Evolutionary conservation across 441 rosid genomes (phyloP).

Genomic region (Arabidopsis lyrata): DNA sequence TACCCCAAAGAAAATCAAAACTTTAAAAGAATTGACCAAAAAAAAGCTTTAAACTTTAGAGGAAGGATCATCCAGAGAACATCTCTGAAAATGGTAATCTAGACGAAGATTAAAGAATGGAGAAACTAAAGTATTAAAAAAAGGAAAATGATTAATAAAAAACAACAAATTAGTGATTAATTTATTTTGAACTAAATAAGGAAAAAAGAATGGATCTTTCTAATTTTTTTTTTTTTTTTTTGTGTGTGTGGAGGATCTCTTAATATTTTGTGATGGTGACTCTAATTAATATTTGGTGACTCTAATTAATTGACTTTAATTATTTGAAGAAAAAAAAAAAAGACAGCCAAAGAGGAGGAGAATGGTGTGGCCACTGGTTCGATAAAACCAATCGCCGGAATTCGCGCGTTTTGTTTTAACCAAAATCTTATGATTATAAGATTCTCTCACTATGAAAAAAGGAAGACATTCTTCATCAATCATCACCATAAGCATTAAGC

Average conservation of each 20-base stretch:
- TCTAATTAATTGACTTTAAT: constrained; percentile 16
- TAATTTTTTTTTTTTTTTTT: neutral
- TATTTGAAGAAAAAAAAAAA: neutral
- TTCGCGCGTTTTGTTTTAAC: constrained; percentile 33
- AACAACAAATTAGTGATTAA: constrained; percentile 29
- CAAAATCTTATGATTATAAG: constrained; percentile 26
- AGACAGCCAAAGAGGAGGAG: neutral
- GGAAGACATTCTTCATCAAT: constrained; percentile 32
- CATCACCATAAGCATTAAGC: neutral
- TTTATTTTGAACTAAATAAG: constrained; percentile 7
- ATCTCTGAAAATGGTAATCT: constrained; percentile 18
- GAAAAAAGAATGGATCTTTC: constrained; percentile 31
- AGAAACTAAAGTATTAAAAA: neutral
- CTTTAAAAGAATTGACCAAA: constrained; percentile 3
- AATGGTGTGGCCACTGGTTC: constrained; percentile 33
- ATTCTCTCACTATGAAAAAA: neutral
- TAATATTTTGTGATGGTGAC: constrained; percentile 32
- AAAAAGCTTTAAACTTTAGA: constrained; percentile 3
- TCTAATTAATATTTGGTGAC: constrained; percentile 28
- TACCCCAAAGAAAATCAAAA: constrained; percentile 5
- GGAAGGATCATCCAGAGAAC: constrained; percentile 23
- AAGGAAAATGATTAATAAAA: neutral
- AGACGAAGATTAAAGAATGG: constrained; percentile 3
- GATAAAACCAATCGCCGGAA: constrained; percentile 28
- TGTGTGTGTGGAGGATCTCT: neutral